Evolutionary conservation across 1,139 yeast species (phyloP), one percentile per base, ranked within the genome.

Genomic region (Diutina pseudorugosa): DNA sequence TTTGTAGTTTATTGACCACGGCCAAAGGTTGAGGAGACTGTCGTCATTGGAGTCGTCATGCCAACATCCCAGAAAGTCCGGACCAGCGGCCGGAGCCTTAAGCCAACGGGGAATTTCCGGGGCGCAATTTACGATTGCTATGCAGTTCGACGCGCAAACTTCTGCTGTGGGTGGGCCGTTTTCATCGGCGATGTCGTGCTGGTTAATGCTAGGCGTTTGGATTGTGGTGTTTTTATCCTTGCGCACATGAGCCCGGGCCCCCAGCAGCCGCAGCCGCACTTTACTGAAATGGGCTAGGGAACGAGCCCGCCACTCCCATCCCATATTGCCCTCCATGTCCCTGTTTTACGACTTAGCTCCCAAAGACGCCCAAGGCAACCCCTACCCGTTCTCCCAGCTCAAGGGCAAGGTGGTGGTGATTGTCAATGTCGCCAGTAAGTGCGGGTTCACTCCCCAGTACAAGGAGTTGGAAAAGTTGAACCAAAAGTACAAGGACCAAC

Each of bases 391-490:
- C 65, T 62, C 70, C 45, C 76, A 85, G 58, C 72, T 90, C 56
- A 79, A 88, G 67, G 97, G 96, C 48, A 89, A 93, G 67, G 96
- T 88, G 51, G 97, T 93, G 20, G 69, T 93, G 51, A 78, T 93
- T 59, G 96, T 93, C 59, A 93, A 93, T 67, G 98, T 96, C 44
- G 93, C 97, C 58, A 88, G 91, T 65, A 91, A 88, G 72, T 88
- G 93, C 55, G 87, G 88, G 61, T 85, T 88, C 61, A 85, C 89
- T 56, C 97, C 94, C 64, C 94, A 91, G 71, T 75, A 75, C 62
- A 69, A 69, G 62, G 97, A 84, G 57, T 77, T 93, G 55, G 96
- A 93, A 72, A 85, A 77, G 58, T 72, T 93, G 57, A 83, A 91
- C 76, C 75, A 86, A 62, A 83, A 86, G 67, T 88, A 85, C 71